phyloP scores from a whole-genome alignment of 2,329 filamentous ascomycete species.

The Colletotrichum spinosum region DNA sequence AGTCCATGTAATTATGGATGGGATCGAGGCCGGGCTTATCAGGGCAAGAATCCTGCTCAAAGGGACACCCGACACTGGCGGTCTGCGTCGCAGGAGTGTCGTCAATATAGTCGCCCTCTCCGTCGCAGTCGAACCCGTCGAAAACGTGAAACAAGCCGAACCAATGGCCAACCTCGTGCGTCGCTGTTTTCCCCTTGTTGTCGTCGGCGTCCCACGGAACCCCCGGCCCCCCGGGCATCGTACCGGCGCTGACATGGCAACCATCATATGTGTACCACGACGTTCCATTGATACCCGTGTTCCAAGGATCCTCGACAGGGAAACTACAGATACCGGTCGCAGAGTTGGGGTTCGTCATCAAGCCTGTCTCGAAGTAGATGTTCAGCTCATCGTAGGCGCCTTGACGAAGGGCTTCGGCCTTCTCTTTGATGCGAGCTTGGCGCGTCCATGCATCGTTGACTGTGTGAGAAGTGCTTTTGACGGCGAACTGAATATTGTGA shows the following conservation, averaged over 20 bases:
- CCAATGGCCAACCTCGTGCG: slow-evolving; percentile 58
- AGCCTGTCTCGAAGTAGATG: slow-evolving; percentile 51
- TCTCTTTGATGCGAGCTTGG: slow-evolving; percentile 24
- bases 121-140: slow-evolving; percentile 46
- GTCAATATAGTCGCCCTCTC: slow-evolving; percentile 47
- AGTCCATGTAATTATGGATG: slow-evolving; percentile 46
- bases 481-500: slow-evolving; percentile 32
- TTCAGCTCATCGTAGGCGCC: slow-evolving; percentile 53
- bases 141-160: slow-evolving; percentile 57
- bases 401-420: slow-evolving; percentile 43
- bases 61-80: slow-evolving; percentile 46
- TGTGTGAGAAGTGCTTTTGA: slow-evolving; percentile 20
- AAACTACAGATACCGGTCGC: slow-evolving; percentile 56
- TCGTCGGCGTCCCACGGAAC: slow-evolving; percentile 36
- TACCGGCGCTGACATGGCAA: slow-evolving; percentile 37
- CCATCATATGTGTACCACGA: slow-evolving; percentile 35
- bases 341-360: slow-evolving; percentile 30
- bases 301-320: slow-evolving; percentile 43
- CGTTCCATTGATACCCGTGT: slow-evolving; percentile 28
- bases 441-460: slow-evolving; percentile 32
- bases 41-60: slow-evolving; percentile 45
- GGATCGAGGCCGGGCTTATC: slow-evolving; percentile 41
- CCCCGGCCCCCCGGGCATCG: slow-evolving; percentile 34
- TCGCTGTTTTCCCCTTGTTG: slow-evolving; percentile 41
- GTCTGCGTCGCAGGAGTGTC: slow-evolving; percentile 46